A percentile compares a stretch with the other conserved stretches of the same genome.
These are phyloP conservation scores for Kodamaea neixiangensis DNA, from an alignment of 805 yeast species.

Conservation along the genomic window DNA sequence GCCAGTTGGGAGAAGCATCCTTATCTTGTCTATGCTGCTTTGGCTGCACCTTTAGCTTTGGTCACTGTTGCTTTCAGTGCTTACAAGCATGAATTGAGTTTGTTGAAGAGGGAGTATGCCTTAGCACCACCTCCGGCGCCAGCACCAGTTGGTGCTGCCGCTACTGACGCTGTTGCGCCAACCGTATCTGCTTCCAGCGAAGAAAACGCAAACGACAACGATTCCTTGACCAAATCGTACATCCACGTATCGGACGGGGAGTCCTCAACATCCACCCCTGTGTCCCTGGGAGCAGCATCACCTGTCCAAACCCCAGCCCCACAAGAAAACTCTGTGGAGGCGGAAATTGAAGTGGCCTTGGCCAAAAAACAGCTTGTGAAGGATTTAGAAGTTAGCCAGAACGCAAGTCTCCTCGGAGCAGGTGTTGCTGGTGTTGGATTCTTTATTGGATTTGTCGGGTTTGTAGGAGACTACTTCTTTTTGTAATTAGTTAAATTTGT, in stretches of 20 bases:
- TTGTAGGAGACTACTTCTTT: constrained; percentile 51
- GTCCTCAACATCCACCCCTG: constrained; percentile 33
- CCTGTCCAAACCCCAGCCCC: constrained; percentile 17
- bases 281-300: constrained; percentile 26
- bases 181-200: constrained; percentile 1
- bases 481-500: not conserved
- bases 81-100: constrained; percentile 18
- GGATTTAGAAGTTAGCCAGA: constrained; percentile 30
- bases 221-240: constrained; percentile 40
- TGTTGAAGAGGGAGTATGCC: constrained; percentile 14
- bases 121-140: not conserved
- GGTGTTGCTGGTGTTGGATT: constrained; percentile 48
- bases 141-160: not conserved
- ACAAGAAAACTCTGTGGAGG: constrained; percentile 32
- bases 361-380: constrained; percentile 33
- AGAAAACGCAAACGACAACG: constrained; percentile 21
- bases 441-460: constrained; percentile 53
- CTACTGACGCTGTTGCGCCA: not conserved
- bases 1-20: constrained; percentile 66
- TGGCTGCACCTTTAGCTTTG: constrained; percentile 51
- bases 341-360: constrained; percentile 46
- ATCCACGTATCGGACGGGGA: constrained; percentile 44
- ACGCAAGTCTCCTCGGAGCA: constrained; percentile 43
- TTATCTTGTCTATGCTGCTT: constrained; percentile 65
- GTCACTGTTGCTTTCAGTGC: constrained; percentile 19